Conservation (phyloP, 2,329 filamentous ascomycete genomes). For the Aspergillus sp. region DNA sequence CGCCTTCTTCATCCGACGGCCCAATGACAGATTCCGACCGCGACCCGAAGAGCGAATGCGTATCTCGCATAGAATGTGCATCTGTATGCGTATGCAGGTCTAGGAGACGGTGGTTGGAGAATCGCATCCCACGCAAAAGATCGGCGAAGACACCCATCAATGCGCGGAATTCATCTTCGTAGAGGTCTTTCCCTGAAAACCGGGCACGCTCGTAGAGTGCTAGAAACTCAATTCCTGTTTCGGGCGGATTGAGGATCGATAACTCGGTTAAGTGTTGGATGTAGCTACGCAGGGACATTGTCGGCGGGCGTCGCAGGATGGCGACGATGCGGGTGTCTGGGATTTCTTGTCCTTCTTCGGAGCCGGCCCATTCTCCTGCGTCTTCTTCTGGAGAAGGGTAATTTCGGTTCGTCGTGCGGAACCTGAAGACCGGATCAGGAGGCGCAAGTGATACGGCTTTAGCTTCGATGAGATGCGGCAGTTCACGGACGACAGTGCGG, state of each 20-base stretch:
- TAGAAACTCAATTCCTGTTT: conserved; percentile 63
- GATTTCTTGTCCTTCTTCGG: conserved; percentile 21
- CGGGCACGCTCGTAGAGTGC: conserved; percentile 78
- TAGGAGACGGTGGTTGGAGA: conserved; percentile 53
- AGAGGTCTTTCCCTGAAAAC: conserved; percentile 71
- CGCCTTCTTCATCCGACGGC: conserved; percentile 41
- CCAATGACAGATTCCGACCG: conserved; percentile 34
- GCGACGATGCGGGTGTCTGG: conserved; percentile 69
- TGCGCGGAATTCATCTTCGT: conserved; percentile 68
- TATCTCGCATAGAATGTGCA: conserved; percentile 5
- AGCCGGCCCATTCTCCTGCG: background rate
- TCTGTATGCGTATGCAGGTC: conserved; percentile 22
- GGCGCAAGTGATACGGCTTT: conserved; percentile 86
- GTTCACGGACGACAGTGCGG: conserved; percentile 73
- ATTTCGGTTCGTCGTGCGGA: conserved; percentile 29
- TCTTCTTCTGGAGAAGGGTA: conserved; percentile 20
- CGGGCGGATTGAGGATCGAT: conserved; percentile 58
- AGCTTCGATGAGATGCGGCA: conserved; percentile 88
- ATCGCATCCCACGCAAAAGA: conserved; percentile 72
- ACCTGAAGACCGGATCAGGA: conserved; percentile 45
- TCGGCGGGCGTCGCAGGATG: conserved; percentile 67
- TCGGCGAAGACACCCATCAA: conserved; percentile 85
- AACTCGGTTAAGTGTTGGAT: conserved; percentile 68
- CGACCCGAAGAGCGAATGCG: background rate
- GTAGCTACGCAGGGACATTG: conserved; percentile 78